Evolutionary conservation across 345 rosid genomes (phyloP), one percentile per base, ranked within the genome.

Genomic region (Kandelia obovata): DNA sequence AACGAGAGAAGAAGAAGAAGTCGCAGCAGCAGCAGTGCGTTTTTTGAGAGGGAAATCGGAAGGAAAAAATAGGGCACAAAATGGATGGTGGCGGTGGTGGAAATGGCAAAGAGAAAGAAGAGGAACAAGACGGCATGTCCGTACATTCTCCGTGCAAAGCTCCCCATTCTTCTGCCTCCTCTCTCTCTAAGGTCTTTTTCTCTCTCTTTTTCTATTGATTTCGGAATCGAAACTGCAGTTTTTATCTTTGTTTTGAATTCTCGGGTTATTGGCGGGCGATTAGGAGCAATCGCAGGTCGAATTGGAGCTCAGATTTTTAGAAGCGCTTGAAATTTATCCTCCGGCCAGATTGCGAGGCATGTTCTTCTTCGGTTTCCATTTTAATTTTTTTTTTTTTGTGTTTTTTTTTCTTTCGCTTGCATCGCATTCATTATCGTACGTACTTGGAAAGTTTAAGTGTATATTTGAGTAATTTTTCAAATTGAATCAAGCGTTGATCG

Each of bases 131-230:
- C 47, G 99, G 98, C 32, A 76, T 92, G 78, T 96, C 98, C 61
- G 94, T 90, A 55, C 99, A 90, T 71, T 92, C 99, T 58, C 98
- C 94, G 0, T 92, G 96, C 82, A 96, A 96, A 78, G 90, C 95
- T 72, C 89, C 96, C n/a, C 92, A 85, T 53, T 92, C 99, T 55
- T 90, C 99, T 26, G 98, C 92, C 63, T 88, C 99, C 26, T 92
- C 99, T 76, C 95, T 89, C 65, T 80, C 97, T 34, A 90, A 95
- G 97, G 98, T 91, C 51, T 69, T 32, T 25, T 52, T 53, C 55
- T 43, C 34, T 32, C 43, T 58, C 47, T 65, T 0, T 39, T 15
- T 16, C 15, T 27, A 21, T 62, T 39, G 31, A 28, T 46, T 17
- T 17, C 17, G 49, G 5, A 43, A 13, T 43, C 16, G 49, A 43